These are phyloP conservation scores for Colletotrichum eremochloae DNA, from an alignment of 2,329 filamentous ascomycete species.

Conservation along the genomic window DNA sequence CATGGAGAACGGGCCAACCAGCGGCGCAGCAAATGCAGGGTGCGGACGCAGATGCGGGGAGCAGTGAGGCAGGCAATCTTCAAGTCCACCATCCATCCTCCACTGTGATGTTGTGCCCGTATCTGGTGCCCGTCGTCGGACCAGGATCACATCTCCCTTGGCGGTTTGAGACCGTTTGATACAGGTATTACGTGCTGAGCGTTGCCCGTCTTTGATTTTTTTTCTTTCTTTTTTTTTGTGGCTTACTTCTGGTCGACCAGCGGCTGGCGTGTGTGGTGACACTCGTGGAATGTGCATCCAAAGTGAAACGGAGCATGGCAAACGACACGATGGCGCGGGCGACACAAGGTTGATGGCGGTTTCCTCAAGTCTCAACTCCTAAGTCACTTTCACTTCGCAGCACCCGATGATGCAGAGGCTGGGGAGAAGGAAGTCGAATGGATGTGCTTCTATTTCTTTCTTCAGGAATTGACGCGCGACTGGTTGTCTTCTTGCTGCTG, in stretches of 20 bases:
- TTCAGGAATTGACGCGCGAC: too few species aligned
- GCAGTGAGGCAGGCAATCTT: conserved; percentile 19
- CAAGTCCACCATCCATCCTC: conserved; percentile 16
- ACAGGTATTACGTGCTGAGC: background rate
- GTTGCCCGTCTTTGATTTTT: background rate
- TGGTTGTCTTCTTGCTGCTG: too few species aligned
- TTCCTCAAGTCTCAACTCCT: background rate
- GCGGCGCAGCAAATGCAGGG: conserved; percentile 20
- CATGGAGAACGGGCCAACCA: conserved; percentile 3
- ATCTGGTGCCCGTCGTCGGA: conserved; percentile 17
- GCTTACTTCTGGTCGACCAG: conserved; percentile 26
- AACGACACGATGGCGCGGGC: conserved; percentile 10
- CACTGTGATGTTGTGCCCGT: conserved; percentile 19
- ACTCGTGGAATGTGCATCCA: conserved; percentile 7
- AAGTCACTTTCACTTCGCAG: conserved; percentile 30
- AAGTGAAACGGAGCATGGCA: conserved; percentile 14
- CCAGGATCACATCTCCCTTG: background rate
- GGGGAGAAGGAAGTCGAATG: background rate
- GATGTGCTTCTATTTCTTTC: background rate
- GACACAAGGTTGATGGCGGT: conserved; percentile 7
- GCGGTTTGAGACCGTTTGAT: background rate
- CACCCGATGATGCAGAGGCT: background rate
- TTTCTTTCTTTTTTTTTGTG: background rate
- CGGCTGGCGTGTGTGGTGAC: conserved; percentile 1
- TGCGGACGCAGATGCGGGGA: conserved; percentile 23